Evolutionary conservation across 1,284 basidiomycete species (phyloP).

Genomic region (Salmacisia buchloeana): DNA sequence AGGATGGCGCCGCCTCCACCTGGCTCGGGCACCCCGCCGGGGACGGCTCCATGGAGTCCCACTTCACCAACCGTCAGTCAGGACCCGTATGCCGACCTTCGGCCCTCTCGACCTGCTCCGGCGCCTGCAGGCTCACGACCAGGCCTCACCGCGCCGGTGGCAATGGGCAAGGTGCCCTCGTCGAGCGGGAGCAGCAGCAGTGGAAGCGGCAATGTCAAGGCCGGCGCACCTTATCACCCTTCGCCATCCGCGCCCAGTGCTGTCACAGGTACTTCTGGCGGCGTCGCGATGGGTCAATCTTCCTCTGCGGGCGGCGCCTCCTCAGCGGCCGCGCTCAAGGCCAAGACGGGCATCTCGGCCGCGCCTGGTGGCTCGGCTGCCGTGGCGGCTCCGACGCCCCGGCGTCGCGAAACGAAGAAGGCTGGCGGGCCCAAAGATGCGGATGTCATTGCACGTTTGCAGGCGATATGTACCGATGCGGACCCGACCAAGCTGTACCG

Average conservation of each 20-base stretch:
- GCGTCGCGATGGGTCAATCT: neutral
- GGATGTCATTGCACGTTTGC: constrained; percentile 83
- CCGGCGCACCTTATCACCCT: neutral
- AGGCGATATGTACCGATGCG: constrained; percentile 92
- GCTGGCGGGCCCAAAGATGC: constrained; percentile 66
- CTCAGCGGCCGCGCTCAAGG: constrained; percentile 14
- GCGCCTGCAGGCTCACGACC: neutral
- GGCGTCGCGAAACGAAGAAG: constrained; percentile 67
- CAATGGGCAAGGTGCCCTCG: constrained; percentile 19
- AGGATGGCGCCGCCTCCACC: constrained; percentile 17
- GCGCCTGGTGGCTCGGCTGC: constrained; percentile 11
- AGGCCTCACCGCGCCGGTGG: constrained; percentile 3
- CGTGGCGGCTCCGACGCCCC: constrained; percentile 60
- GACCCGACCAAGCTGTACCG: constrained; percentile 92
- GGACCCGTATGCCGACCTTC: constrained; percentile 26
- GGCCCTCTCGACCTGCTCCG: constrained; percentile 31
- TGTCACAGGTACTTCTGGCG: neutral
- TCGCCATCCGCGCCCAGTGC: neutral
- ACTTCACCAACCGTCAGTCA: constrained; percentile 9
- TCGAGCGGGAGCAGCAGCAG: neutral
- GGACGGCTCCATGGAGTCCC: neutral
- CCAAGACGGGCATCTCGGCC: constrained; percentile 17
- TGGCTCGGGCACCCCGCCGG: constrained; percentile 19
- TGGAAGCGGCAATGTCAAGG: neutral
- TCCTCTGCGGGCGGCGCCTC: constrained; percentile 10